Base-by-base conservation (phyloP, 352 stramenopile species). In the Phytopythium montanum region DNA sequence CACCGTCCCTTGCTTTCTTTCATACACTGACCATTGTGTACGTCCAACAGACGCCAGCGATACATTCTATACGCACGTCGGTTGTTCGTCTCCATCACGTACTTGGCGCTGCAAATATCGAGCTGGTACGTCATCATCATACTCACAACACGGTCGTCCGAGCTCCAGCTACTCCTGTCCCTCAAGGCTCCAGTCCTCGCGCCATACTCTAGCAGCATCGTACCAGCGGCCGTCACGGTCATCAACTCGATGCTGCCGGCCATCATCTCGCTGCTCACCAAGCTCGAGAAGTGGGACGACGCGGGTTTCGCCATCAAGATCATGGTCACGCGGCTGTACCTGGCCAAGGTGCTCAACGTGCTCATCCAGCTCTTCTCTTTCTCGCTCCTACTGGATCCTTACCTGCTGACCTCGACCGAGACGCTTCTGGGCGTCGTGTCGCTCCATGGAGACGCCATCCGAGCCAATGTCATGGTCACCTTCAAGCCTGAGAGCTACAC, bases 311-410 rank as follows among this genome's bases (percentile, higher is more conserved):
- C 77, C 18, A 92, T 92, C 67, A 92, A 94, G 63, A 78, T 81
- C 9, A 90, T 92, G 79, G 75, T 93, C 36, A 91, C 76, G 26
- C 78, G 83, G 1, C 52, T 94, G 42, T 94, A 92, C 52, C 45
- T 94, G 44, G 81, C 85, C n/a, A 92, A 94, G 62, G 81, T 90
- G 26, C 69, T 94, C 19, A 94, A 94, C 53, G 80, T 90, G 2
- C 41, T 92, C 18, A 91, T 94, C 49, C 85, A 94, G 60, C 45
- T 94, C 26, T 80, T 83, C 56, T 92, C 85, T 25, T 92, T 87
- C 59, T 69, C 70, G 23, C 61, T 92, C 26, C 65, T 94, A 9
- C 53, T 92, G 8, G 75, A 93, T 21, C 85, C 85, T 19, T 81
- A 81, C 31, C 38, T 94, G 51, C 69, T 87, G 29, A 86, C 81